Evolutionary conservation across 1,284 basidiomycete genomes (phyloP).

Genomic region (Cryptococcus maquisensis): DNA sequence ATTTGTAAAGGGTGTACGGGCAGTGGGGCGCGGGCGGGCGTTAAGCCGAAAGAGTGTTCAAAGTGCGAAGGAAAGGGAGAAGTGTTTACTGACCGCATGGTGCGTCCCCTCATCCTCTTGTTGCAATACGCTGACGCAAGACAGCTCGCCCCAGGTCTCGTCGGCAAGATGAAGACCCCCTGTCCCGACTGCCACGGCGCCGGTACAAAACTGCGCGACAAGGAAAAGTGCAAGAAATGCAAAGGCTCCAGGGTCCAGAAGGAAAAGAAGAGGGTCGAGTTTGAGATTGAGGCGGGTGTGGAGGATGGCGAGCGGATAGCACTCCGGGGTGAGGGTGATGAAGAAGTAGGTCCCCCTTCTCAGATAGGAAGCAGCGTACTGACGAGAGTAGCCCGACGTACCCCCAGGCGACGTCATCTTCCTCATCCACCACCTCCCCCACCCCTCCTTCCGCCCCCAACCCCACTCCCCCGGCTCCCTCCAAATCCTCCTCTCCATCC

Average conservation of each 20-base stretch:
- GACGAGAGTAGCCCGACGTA: conserved; percentile 60
- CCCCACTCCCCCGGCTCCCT: conserved; percentile 30
- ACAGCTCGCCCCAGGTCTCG: conserved; percentile 46
- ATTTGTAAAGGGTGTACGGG: conserved; percentile 78
- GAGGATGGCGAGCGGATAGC: conserved; percentile 78
- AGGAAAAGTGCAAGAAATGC: conserved; percentile 94
- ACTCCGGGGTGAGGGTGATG: conserved; percentile 83
- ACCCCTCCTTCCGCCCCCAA: conserved; percentile 61
- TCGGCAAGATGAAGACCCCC: conserved; percentile 52
- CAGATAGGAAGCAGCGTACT: neutral
- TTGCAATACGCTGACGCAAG: neutral
- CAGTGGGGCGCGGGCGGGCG: conserved; percentile 73
- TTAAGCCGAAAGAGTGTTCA: conserved; percentile 74
- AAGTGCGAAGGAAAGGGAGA: conserved; percentile 70
- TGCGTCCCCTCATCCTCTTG: conserved; percentile 19
- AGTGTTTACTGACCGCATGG: conserved; percentile 43
- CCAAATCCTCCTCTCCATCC: conserved; percentile 54
- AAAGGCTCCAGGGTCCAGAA: conserved; percentile 79
- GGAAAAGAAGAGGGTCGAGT: conserved; percentile 83
- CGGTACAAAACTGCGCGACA: conserved; percentile 77
- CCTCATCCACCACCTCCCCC: conserved; percentile 63
- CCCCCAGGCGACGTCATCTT: conserved; percentile 87
- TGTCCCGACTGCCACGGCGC: conserved; percentile 77
- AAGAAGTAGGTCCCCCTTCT: conserved; percentile 58
- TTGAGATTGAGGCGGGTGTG: conserved; percentile 85